These are phyloP conservation scores for Stephanodiscus triporus DNA, from an alignment of 108 stramenopile genomes.

Conservation along the genomic window DNA sequence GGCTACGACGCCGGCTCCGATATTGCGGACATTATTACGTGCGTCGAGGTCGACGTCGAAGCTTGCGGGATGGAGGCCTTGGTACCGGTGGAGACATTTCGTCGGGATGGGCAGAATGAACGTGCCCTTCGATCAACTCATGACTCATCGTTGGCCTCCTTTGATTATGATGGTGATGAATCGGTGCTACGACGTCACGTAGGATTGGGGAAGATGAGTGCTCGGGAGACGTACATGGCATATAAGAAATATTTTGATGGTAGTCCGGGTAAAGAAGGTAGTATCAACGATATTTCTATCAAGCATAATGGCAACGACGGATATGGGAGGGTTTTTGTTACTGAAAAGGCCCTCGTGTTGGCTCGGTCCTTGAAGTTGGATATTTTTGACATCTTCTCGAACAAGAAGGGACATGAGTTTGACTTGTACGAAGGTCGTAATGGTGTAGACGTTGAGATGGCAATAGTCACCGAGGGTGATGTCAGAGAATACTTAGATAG, in stretches of 20 bases:
- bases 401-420: background rate
- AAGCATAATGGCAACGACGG: no score
- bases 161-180: background rate
- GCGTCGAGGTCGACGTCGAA: no score
- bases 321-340: conserved; percentile 16
- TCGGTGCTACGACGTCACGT: background rate
- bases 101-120: no score
- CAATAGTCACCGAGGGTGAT: background rate
- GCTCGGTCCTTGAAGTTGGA: conserved; percentile 29
- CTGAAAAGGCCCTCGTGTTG: conserved; percentile 21
- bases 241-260: background rate
- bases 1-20: background rate
- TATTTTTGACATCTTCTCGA: conserved; percentile 13
- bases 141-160: background rate
- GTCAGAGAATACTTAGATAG: conserved; percentile 15
- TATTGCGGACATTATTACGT: no score
- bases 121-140: background rate
- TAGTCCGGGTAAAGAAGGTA: background rate
- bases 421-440: background rate
- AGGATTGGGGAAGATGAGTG: background rate
- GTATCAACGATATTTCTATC: no score
- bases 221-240: background rate
- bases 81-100: background rate
- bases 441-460: background rate
- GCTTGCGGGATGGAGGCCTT: background rate